Percentiles rank a stretch among this genome's conserved stretches.
Evolutionary conservation across 164 flowering plant species (phyloP).

Genomic region (Berberis vulgaris): DNA sequence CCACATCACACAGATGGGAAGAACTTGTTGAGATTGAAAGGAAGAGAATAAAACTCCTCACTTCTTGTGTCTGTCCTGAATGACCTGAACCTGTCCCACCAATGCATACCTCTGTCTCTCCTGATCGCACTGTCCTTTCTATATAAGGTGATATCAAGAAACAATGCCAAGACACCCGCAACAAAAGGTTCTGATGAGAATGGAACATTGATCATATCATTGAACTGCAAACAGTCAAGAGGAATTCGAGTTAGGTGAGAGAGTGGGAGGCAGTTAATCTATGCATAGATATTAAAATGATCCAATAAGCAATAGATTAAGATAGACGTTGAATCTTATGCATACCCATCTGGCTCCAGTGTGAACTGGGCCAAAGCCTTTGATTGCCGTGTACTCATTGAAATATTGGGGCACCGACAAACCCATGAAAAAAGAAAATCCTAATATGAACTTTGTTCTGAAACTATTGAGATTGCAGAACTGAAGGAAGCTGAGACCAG

Average conservation of each 20-base stretch:
- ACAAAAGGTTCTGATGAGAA: slow-evolving; percentile 87
- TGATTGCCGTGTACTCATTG: slow-evolving; percentile 70
- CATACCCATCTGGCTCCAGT: slow-evolving; percentile 85
- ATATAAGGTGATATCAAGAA: slow-evolving; percentile 73
- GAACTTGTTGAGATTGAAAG: slow-evolving; percentile 86
- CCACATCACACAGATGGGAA: slow-evolving; percentile 73
- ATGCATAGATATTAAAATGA: neutral
- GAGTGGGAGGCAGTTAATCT: neutral
- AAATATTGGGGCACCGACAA: slow-evolving; percentile 90
- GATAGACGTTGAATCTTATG: neutral
- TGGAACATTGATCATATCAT: slow-evolving; percentile 79
- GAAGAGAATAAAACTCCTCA: slow-evolving; percentile 90
- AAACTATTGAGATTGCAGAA: slow-evolving; percentile 96
- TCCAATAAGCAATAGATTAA: too few relatives aligned
- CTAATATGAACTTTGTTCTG: slow-evolving; percentile 79
- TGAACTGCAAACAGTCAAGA: slow-evolving; percentile 54
- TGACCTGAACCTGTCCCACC: slow-evolving; percentile 93
- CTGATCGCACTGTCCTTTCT: slow-evolving; percentile 41
- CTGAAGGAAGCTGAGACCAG: slow-evolving; percentile 86
- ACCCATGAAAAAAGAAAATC: slow-evolving; percentile 88
- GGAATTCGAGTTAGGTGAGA: slow-evolving; percentile 3
- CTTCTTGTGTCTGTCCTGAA: slow-evolving; percentile 72
- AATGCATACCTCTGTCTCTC: slow-evolving; percentile 87
- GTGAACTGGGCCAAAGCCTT: slow-evolving; percentile 89
- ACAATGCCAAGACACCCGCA: slow-evolving; percentile 63